Base-by-base conservation (phyloP, 176 grass and related monocot species). In the Echinochloa phyllopogon region DNA sequence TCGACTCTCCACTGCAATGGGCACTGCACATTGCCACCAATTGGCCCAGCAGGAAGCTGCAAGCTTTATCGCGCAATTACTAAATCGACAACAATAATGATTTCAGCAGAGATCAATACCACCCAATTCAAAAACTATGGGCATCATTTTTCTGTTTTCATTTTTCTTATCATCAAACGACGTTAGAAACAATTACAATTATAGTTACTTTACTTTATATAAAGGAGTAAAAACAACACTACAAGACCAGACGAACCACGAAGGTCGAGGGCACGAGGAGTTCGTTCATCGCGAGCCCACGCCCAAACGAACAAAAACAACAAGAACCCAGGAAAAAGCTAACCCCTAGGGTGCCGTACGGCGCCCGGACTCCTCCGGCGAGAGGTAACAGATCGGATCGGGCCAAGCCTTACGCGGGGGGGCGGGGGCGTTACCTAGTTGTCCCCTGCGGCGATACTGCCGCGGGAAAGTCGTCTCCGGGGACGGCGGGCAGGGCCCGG, bases 331-430 rank as follows among this genome's bases (percentile, higher is more conserved):
- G 13, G 18, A 43, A 44, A 41, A 44, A 40, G 10, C 67, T 45
- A 70, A 45, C 67, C 67, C 67, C 67, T 70, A 70, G 67, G 67
- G 10, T 6, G 5, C 21, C 41, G 41, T 70, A 70, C 66, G 67
- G n/a, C 67, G 67, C 21, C 67, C 39, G 10, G 66, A 43, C 66
- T n/a, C 65, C 9, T 13, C 10, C 40, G 43, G 9, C 20, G 0
- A 69, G 39, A 13, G 39, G 20, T 42, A 23, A 4, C 40, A 70
- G 67, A 70, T 70, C 67, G 67, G 67, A 70, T 70, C 67, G n/a
- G 40, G 3, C 6, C 20, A 5, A 69, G 39, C 65, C 39, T 5
- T 1, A 23, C 18, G 17, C 13, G 20, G 40, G 38, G 63, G 15
- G 14, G 14, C 4, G 63, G 55, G 55, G 18, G 39, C 66, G 20